Conservation (phyloP, 352 stramenopile species). For the Phytophthora palmivora region DNA sequence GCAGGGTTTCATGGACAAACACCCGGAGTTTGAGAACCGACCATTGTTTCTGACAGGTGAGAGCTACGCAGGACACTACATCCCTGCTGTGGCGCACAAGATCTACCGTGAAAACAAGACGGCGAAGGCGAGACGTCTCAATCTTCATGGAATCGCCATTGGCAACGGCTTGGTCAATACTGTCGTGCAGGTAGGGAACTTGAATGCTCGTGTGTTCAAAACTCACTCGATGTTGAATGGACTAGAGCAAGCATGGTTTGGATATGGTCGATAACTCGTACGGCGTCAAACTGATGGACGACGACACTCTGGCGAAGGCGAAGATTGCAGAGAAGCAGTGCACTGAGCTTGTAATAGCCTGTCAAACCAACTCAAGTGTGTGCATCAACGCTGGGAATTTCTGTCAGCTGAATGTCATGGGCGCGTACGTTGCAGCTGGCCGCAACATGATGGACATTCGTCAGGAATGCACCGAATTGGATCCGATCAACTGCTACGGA, state of each 20-base stretch:
- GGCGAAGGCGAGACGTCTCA: slow-evolving; percentile 31
- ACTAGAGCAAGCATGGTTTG: slow-evolving; percentile 37
- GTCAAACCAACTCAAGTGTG: slow-evolving; percentile 30
- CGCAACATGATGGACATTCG: slow-evolving; percentile 74
- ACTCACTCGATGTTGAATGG: slow-evolving; percentile 1
- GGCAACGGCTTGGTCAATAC: slow-evolving; percentile 62
- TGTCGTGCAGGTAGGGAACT: slow-evolving; percentile 37
- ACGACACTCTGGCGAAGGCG: slow-evolving; percentile 30
- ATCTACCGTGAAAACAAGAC: slow-evolving; percentile 53
- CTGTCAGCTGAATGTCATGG: slow-evolving; percentile 32
- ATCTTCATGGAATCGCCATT: slow-evolving; percentile 62
- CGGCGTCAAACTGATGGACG: slow-evolving; percentile 53
- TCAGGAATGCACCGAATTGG: slow-evolving; percentile 33
- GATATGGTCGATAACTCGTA: slow-evolving; percentile 74
- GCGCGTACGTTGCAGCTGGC: slow-evolving; percentile 19
- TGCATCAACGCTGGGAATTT: slow-evolving; percentile 35
- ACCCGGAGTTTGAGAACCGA: slow-evolving; percentile 55
- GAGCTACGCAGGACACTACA: slow-evolving; percentile 67
- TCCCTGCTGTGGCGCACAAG: slow-evolving; percentile 53
- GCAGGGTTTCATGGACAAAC: slow-evolving; percentile 52
- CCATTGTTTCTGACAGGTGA: slow-evolving; percentile 62
- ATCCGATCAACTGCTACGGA: slow-evolving; percentile 37
- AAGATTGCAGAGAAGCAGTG: slow-evolving; percentile 35
- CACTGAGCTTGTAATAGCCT: slow-evolving; percentile 37
- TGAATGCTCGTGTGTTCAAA: not conserved